phyloP scores from a whole-genome alignment of 768 basidiomycete species.

The Suillus clintonianus region DNA sequence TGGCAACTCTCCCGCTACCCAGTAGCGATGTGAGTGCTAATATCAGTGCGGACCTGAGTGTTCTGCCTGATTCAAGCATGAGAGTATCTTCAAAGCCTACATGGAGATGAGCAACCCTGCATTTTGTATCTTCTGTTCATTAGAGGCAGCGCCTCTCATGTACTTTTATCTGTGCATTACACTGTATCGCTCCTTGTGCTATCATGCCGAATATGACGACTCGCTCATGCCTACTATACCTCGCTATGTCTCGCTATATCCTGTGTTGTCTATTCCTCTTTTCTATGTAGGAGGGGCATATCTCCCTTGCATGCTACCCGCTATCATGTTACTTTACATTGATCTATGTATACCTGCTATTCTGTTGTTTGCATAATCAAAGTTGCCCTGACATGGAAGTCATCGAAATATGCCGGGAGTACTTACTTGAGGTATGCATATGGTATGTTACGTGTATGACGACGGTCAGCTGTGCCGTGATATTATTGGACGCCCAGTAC shows the following conservation, averaged over 20 bases:
- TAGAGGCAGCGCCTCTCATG: constrained; percentile 18
- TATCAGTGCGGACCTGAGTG: constrained; percentile 39
- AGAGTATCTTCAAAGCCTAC: constrained; percentile 48
- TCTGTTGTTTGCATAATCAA: constrained; percentile 15
- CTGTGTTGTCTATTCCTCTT: constrained; percentile 12
- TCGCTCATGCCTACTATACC: constrained; percentile 6
- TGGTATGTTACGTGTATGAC: background rate
- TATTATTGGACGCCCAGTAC: background rate
- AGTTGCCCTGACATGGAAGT: background rate
- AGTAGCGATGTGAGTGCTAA: constrained; percentile 45
- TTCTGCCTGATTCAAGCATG: constrained; percentile 37
- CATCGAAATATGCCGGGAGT: background rate
- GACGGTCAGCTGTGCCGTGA: background rate
- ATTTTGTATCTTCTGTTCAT: constrained; percentile 10
- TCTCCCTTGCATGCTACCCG: constrained; percentile 21
- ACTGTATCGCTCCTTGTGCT: background rate
- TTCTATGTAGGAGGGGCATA: constrained; percentile 8
- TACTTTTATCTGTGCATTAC: constrained; percentile 12
- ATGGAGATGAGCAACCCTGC: constrained; percentile 50
- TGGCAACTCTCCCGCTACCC: constrained; percentile 35
- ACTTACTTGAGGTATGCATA: background rate
- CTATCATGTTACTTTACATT: constrained; percentile 23
- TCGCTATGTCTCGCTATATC: constrained; percentile 20
- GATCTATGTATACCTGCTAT: constrained; percentile 26
- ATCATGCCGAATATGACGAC: background rate